A percentile compares a stretch with the other conserved stretches of the same genome.
phyloP scores from a whole-genome alignment of 2,329 filamentous ascomycete genomes.

The Monosporascus sp. region DNA sequence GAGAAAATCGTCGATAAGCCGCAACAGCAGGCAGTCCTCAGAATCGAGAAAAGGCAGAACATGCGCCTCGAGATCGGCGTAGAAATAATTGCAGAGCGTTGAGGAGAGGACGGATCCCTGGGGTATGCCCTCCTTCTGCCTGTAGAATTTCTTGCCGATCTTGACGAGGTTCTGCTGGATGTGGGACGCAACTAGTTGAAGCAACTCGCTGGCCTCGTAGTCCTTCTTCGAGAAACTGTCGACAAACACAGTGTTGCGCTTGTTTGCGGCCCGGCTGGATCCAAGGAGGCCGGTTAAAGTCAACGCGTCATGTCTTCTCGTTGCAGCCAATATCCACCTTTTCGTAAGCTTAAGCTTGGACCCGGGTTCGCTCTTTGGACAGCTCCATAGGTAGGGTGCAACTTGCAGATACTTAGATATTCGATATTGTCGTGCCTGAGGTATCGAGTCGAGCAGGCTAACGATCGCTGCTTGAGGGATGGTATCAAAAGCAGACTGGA shows the following conservation, averaged over 20 bases:
- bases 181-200: slow-evolving; percentile 71
- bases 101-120: slow-evolving; percentile 88
- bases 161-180: slow-evolving; percentile 81
- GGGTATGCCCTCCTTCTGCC: slow-evolving; percentile 84
- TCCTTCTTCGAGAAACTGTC: slow-evolving; percentile 57
- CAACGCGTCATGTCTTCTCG: slow-evolving; percentile 33
- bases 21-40: slow-evolving; percentile 61
- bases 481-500: slow-evolving; percentile 88
- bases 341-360: slow-evolving; percentile 36
- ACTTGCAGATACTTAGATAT: slow-evolving; percentile 73
- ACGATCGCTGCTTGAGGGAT: slow-evolving; percentile 79
- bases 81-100: slow-evolving; percentile 91
- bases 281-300: slow-evolving; percentile 43
- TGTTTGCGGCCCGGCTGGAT: slow-evolving; percentile 32
- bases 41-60: slow-evolving; percentile 61
- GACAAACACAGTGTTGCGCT: slow-evolving; percentile 71
- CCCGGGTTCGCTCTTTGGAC: slow-evolving; percentile 15
- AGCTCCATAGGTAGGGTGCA: slow-evolving; percentile 33
- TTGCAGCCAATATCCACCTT: slow-evolving; percentile 50
- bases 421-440: slow-evolving; percentile 56
- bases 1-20: slow-evolving; percentile 89
- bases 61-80: slow-evolving; percentile 74
- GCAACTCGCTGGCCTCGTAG: slow-evolving; percentile 53
- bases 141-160: slow-evolving; percentile 82
- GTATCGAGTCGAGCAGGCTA: slow-evolving; percentile 56